phyloP scores from a whole-genome alignment of 352 stramenopile species.

The Pythium phragmitis region DNA sequence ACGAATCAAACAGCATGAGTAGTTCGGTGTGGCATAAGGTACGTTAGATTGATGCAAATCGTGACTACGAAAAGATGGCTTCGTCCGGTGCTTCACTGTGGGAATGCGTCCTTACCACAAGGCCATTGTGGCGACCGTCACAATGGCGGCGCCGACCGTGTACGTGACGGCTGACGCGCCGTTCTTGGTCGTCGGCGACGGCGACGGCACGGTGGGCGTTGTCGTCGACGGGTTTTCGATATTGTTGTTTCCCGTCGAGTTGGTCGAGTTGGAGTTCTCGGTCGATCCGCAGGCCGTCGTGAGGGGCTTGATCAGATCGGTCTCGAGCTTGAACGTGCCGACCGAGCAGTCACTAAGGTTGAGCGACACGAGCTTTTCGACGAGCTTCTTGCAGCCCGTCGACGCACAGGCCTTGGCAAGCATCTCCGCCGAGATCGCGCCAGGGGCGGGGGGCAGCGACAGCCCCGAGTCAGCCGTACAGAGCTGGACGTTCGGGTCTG shows the following conservation, averaged over 20 bases:
- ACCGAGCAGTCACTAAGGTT: conserved; percentile 20
- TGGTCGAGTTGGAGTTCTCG: not conserved
- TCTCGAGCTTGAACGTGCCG: conserved; percentile 19
- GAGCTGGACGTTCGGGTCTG: conserved; percentile 8
- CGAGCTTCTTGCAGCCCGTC: conserved; percentile 22
- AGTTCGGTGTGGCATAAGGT: too few species aligned
- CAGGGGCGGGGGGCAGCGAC: conserved; percentile 12
- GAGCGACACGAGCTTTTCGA: conserved; percentile 14
- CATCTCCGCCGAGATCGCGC: not conserved
- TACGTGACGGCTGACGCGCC: conserved; percentile 1
- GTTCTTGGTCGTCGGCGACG: conserved; percentile 1
- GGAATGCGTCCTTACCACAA: conserved; percentile 2
- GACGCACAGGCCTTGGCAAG: conserved; percentile 29
- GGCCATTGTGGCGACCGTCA: not conserved
- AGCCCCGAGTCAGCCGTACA: conserved; percentile 21
- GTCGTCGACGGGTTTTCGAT: not conserved
- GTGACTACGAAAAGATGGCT: not conserved
- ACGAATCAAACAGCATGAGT: too few species aligned
- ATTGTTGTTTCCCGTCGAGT: not conserved
- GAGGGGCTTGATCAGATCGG: conserved; percentile 17
- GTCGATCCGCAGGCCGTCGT: conserved; percentile 13
- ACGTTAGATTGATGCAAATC: not conserved
- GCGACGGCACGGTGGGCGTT: conserved; percentile 7
- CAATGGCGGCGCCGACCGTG: not conserved
- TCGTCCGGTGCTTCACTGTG: not conserved